phyloP scores from a whole-genome alignment of 305 asterid genomes.

The Coffea humblotiana region DNA sequence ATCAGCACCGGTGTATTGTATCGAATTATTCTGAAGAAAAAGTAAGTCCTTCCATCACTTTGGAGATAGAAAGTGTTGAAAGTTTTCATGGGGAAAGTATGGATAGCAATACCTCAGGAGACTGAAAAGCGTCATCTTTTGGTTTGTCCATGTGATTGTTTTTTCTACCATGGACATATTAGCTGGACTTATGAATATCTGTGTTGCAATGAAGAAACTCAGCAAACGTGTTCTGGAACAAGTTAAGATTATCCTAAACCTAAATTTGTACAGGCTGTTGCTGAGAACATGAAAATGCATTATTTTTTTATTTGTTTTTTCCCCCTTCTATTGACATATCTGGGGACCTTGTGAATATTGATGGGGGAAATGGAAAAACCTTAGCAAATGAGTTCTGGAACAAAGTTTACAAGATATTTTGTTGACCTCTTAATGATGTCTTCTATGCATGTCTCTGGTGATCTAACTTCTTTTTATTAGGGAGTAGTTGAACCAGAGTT shows the following conservation, averaged over 20 bases:
- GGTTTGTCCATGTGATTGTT: not conserved
- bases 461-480: not conserved
- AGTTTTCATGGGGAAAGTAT: not conserved
- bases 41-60: constrained; percentile 48
- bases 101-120: not conserved
- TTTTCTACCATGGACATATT: not conserved
- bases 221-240: not conserved
- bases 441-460: not conserved
- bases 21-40: constrained; percentile 85
- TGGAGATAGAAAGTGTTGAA: constrained; percentile 17
- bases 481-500: not conserved
- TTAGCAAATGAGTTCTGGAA: not conserved
- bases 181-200: not conserved
- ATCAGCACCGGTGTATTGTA: constrained; percentile 94
- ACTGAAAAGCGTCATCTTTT: not conserved
- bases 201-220: not conserved
- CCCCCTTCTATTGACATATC: not conserved
- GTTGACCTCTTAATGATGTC: not conserved
- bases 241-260: not conserved
- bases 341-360: not conserved
- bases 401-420: not conserved
- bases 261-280: not conserved
- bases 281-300: not conserved
- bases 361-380: not conserved
- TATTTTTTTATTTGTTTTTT: not conserved